Evolutionary conservation across 2,329 filamentous ascomycete genomes (phyloP), one percentile per base, ranked within the genome.

Genomic region (Paecilomyces formosus): DNA sequence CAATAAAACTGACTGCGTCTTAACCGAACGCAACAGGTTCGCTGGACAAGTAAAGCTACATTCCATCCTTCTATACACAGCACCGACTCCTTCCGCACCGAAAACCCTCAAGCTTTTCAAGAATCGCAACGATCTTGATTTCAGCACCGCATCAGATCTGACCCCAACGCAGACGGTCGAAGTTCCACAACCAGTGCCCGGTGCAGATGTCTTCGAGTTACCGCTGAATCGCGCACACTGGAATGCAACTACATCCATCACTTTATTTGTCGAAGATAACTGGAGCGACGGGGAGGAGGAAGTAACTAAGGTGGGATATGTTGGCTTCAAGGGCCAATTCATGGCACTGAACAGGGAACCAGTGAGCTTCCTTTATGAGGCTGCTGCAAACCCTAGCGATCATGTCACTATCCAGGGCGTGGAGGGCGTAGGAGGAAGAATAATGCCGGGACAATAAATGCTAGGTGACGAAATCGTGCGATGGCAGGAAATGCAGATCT

Each of bases 311-410:
- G 73, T 97, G 1, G 86, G 81, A 61, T 99, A 97, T 76, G 63
- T 97, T 58, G 94, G 90, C 0, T 97, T 99, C 79, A 92, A 90
- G 76, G 94, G 94, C 24, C 90, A 96, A 75, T 97, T 91, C 82
- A 94, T 94, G 84, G 86, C 87, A 71, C 75, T 96, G 68, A 94
- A 88, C 53, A 82, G 88, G 57, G 90, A 93, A 70, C 92, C 94
- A 0, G 79, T 88, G 6, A 91, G 88, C 65, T 93, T 97, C 66
- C 68, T 96, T 61, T 99, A 97, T 74, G 94, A 99, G 81, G 89
- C 92, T 18, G 93, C 93, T 26, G 88, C 94, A 35, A 96, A 97
- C 73, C 94, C 93, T 12, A 84, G 79, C 53, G 94, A 99, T 76
- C 94, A 99, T 76, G 76, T 75, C 63, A 71, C 76, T 54, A 76